Evolutionary conservation across 768 basidiomycete genomes (phyloP), one percentile per base, ranked within the genome.

Genomic region (Tulasnella calospora): DNA sequence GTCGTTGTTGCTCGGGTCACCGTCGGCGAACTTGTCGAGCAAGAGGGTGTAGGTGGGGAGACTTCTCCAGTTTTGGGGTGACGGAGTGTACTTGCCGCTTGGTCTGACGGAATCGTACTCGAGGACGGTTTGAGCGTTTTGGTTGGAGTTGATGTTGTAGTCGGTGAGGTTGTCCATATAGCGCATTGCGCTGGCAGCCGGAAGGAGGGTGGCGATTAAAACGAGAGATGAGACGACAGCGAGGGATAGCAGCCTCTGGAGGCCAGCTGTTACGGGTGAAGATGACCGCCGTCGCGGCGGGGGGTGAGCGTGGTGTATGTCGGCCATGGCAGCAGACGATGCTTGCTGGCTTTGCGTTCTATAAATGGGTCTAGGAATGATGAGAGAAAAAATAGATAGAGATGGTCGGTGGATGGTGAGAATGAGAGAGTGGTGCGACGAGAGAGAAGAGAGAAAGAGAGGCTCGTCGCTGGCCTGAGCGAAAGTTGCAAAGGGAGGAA

Each of bases 11-110:
- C 90, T 85, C 3, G 96, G 96, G 83, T 95, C 93, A 0, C 96
- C 96, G 81, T 97, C 95, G 19, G 94, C 94, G 83, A 94, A 97
- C 85, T 97, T 97, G 88, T 98, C 96, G 81, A 96, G 84, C 73
- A 97, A 90, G 81, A 95, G 82, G 61, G 92, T 93, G 83, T 95
- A 95, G 73, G 90, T 87, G 1, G 94, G 94, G 15, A 94, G 85
- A 8, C 89, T 85, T 27, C 96, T 90, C 96, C 96, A 98, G 84
- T 98, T 98, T 19, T 80, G 70, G 0, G 96, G 96, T 0, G 94
- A 96, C 0, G 89, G 87, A 0, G 90, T 92, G 84, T 96, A 96
- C 12, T 88, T 90, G 0, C 85, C 85, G 81, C 90, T 92, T 2
- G 87, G 84, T 55, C 92, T 89, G 76, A 86, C 85, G 3, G 92